Conservation (phyloP, 208 protist genomes). For the Trypanosoma boissoni region DNA sequence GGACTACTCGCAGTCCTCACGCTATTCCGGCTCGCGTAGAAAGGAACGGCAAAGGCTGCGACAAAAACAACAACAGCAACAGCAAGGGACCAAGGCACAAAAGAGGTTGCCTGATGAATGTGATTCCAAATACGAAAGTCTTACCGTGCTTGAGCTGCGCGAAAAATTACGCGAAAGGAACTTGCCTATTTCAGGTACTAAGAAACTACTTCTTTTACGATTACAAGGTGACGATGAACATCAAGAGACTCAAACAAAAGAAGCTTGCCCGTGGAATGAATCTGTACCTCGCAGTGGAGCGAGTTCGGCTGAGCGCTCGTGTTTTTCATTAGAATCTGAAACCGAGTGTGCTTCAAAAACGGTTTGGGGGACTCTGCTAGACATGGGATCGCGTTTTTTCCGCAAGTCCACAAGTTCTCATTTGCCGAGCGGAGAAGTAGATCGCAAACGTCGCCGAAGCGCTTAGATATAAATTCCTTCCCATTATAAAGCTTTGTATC, state of each 20-base stretch:
- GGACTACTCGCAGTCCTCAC: constrained; percentile 18
- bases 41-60: background rate
- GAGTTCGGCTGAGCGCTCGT: background rate
- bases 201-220: constrained; percentile 46
- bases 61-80: background rate
- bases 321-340: constrained; percentile 12
- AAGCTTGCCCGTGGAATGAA: background rate
- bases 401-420: constrained; percentile 9
- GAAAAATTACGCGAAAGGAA: constrained; percentile 32
- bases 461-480: constrained; percentile 20
- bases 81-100: background rate
- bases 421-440: background rate
- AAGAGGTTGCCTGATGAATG: background rate
- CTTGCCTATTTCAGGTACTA: constrained; percentile 49
- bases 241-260: background rate
- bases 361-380: constrained; percentile 15
- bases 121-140: constrained; percentile 10
- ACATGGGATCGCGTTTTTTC: constrained; percentile 26
- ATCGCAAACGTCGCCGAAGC: constrained; percentile 34
- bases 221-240: constrained; percentile 19
- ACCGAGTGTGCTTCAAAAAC: background rate
- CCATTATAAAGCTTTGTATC: background rate
- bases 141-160: constrained; percentile 23
- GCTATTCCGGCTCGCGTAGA: constrained; percentile 12
- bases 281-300: background rate